Evolutionary conservation across 2,329 filamentous ascomycete species (phyloP), one percentile per base, ranked within the genome.

Genomic region (Orbilia quercus): DNA sequence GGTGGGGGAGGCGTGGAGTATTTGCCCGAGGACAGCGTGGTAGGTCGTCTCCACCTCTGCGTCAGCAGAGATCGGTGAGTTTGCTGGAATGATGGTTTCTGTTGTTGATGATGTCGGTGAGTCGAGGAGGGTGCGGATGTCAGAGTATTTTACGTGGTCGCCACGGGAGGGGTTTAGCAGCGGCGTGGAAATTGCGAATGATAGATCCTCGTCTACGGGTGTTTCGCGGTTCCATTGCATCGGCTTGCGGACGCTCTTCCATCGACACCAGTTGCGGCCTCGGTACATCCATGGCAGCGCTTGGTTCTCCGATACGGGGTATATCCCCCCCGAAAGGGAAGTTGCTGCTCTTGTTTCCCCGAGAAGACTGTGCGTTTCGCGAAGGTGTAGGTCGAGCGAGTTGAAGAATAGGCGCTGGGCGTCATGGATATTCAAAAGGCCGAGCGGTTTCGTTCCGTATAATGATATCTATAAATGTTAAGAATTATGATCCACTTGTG

Each of bases 341-440:
- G 53, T 22, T 7, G 40, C 22, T 7, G 34, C 36, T 31, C 22
- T 47, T 1, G 64, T 63, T 7, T 71, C 48, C 2, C 40, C 64
- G 18, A 77, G 45, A 28, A 78, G 60, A n/a, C 74, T 75, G 47
- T 71, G 62, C 20, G 72, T 75, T 42, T 75, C 69, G 28, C 76
- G 72, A 11, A 77, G 47, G 23, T 74, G 74, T 14, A 78, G 55
- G 22, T 77, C 74, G 38, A 76, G 44, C n/a, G 77, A 77, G 34
- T 75, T 67, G 36, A 77, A 76, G 34, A 78, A 42, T 12, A 78
- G 67, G 48, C 77, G 77, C 40, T 76, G 75, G 16, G 76, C 76
- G 64, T 77, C 76, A 20, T 75, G 62, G 34, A 78, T 76, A 51
- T 47, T 66, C 11, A 22, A 60, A 50, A 22, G 51, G 16, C 60